Base-by-base conservation (phyloP, 768 basidiomycete genomes). In the Trametes cubensis region DNA sequence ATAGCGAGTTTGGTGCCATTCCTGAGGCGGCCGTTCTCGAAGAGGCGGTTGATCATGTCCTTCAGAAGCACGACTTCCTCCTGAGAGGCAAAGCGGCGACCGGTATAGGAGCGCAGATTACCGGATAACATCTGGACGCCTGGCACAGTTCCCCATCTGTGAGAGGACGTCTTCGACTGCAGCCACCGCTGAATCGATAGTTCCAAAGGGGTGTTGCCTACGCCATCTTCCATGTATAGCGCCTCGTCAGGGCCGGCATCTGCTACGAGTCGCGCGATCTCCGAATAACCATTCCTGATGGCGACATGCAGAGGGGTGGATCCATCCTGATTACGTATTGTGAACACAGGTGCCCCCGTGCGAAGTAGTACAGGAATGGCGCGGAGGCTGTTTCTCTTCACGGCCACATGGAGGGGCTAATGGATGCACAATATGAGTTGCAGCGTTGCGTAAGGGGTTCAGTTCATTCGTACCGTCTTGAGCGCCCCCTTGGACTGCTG, bases 341-440 rank as follows among this genome's bases (percentile, higher is more conserved):
- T 66, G 26, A 80, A 72, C 5, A 60, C 44, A 15, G 75, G 67
- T 0, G 76, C 60, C 44, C 71, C 74, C 7, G 76, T 74, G 48
- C 77, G 79, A 4, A 75, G 71, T 15, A 83, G 65, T 38, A 63
- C 7, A 8, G 48, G 30, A 47, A 80, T 76, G 4, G 75, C 56
- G 0, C 66, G 54, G 8, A 72, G 68, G 7, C 65, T 62, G 0
- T 74, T 76, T 0, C 41, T 46, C 61, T 81, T 80, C 15, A 83
- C 80, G 4, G 83, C 82, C n/a, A 84, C 44, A 63, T 82, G 83
- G 6, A 86, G 72, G 8, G 85, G 85, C 86, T 86, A 18, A 46
- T 20, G 4, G 28, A 47, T 15, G 45, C 28, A 30, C 4, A 0
- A 20, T 42, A 2, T 13, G 21, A 50, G 2, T 39, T 2, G 23